Percentiles rank a stretch among this genome's conserved stretches.
These are phyloP conservation scores for Auxenochlorella protothecoides DNA, from an alignment of 139 green algal genomes.

Conservation along the genomic window DNA sequence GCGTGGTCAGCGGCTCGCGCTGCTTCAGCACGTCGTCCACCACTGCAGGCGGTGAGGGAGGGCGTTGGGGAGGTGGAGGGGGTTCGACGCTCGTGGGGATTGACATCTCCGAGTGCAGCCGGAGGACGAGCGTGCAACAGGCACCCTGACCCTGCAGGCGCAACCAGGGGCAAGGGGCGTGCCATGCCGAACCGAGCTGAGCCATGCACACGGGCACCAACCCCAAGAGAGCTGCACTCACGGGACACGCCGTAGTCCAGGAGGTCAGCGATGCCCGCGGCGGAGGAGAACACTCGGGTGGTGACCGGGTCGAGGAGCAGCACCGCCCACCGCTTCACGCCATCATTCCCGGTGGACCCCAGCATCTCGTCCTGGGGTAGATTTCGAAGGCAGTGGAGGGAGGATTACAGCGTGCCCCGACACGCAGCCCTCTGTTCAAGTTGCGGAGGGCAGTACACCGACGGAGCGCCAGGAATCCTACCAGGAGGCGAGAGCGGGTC, in stretches of 20 bases:
- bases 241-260: constrained; percentile 47
- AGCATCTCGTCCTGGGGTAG: constrained; percentile 57
- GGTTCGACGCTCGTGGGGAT: not conserved
- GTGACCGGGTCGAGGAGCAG: constrained; percentile 71
- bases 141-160: too few species aligned
- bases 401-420: too few species aligned
- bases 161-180: too few species aligned
- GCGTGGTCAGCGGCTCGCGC: constrained; percentile 51
- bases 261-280: constrained; percentile 50
- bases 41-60: constrained; percentile 31
- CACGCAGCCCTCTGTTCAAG: too few species aligned
- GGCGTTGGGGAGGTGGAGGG: constrained; percentile 3
- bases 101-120: not conserved
- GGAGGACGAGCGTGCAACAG: too few species aligned
- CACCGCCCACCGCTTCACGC: constrained; percentile 57
- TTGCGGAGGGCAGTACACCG: too few species aligned
- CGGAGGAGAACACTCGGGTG: constrained; percentile 50
- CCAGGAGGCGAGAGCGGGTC: too few species aligned
- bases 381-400: too few species aligned
- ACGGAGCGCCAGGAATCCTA: too few species aligned
- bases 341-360: constrained; percentile 36
- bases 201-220: not conserved
- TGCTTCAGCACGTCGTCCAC: constrained; percentile 66
- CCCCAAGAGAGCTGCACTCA: constrained; percentile 1
- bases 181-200: too few species aligned